Evolutionary conservation across 345 rosid species (phyloP), one percentile per base, ranked within the genome.

Genomic region (Corchorus olitorius): DNA sequence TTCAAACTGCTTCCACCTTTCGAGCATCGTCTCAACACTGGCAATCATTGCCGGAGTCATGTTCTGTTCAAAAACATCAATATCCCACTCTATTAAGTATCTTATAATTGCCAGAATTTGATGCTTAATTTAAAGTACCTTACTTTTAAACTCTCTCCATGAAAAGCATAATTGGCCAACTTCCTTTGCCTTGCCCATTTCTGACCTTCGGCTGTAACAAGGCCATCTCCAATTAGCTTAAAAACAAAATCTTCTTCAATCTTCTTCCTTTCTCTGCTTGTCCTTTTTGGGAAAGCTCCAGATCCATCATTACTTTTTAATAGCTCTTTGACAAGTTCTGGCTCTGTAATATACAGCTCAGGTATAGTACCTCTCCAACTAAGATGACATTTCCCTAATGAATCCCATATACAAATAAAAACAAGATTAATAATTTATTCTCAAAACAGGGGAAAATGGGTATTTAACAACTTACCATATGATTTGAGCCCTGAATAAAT

Each of bases 11-110:
- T 39, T 39, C 43, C 43, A 39, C 43, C 43, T 39, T 39, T 39
- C 43, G 5, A 39, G 43, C 43, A 39, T 39, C 43, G 43, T 39
- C 67, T 84, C 81, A 34, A 76, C 84, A 54, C 86, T 80, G 5
- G 68, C 75, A 45, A 81, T 69, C 81, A 86, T 74, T 2, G 78
- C 88, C 4, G 85, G 87, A 78, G 77, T 8, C 84, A 76, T 77
- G 45, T 65, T 50, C 86, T 86, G 37, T 70, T 70, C 65, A 10
- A 41, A 46, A 11, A 39, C 10, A 46, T 46, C 27, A 1, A 46
- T 46, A 27, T 27, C 27, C 27, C 27, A 27, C 11, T 46, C 49
- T 46, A 46, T 46, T 46, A 46, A 46, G 49, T 1, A 46, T 5
- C 9, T 9, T 46, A 46, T 46, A 46, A 46, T 46, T 9, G 11